phyloP scores from a whole-genome alignment of 2,329 filamentous ascomycete genomes.

The Dactylellina drechsleri region DNA sequence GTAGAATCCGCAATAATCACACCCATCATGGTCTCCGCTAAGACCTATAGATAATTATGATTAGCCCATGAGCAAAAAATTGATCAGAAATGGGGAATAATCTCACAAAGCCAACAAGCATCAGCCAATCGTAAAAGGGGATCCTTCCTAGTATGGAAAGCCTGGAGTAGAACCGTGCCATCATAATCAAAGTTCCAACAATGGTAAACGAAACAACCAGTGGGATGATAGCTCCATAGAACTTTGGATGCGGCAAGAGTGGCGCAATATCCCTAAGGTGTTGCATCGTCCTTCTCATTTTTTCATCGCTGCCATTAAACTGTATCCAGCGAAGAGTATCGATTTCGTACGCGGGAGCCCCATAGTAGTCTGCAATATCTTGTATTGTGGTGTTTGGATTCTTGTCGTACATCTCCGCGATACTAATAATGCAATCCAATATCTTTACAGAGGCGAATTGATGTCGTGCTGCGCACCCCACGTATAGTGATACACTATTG shows the following conservation, averaged over 20 bases:
- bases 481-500: constrained; percentile 31
- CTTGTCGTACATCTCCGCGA: constrained; percentile 40
- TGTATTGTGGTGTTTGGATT: constrained; percentile 40
- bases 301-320: constrained; percentile 19
- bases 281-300: constrained; percentile 26
- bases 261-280: constrained; percentile 35
- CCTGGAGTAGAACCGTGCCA: constrained; percentile 39
- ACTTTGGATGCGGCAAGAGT: constrained; percentile 32
- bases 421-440: constrained; percentile 25
- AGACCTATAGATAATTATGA: constrained; percentile 17
- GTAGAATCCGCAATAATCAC: constrained; percentile 47
- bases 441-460: constrained; percentile 29
- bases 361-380: constrained; percentile 34
- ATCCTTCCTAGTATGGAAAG: constrained; percentile 41
- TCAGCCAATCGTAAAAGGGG: constrained; percentile 44
- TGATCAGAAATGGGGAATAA: neutral
- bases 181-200: constrained; percentile 37
- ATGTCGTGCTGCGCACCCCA: constrained; percentile 41
- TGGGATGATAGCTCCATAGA: constrained; percentile 37
- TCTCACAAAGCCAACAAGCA: constrained; percentile 37
- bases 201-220: constrained; percentile 41
- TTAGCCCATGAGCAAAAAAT: neutral
- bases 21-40: constrained; percentile 41
- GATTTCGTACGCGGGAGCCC: constrained; percentile 27
- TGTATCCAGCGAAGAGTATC: constrained; percentile 25